Evolutionary conservation across 1,284 basidiomycete genomes (phyloP).

Genomic region (Gymnopus androsaceus): DNA sequence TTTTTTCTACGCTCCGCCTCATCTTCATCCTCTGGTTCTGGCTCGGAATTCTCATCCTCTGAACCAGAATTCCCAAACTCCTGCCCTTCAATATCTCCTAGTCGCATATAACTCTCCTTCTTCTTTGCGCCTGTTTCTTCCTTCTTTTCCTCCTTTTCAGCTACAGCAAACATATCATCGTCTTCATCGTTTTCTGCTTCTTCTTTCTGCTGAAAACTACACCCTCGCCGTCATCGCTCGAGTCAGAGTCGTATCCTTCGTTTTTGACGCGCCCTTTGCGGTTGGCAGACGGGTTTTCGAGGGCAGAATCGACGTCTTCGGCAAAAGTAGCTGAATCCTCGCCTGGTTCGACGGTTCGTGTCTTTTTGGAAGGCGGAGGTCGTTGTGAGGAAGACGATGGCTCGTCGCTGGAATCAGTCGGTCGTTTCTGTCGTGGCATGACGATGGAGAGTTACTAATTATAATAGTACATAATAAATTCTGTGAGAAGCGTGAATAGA

Average conservation of each 20-base stretch:
- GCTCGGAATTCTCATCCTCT: constrained; percentile 47
- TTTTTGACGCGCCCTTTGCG: constrained; percentile 74
- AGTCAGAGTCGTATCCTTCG: constrained; percentile 93
- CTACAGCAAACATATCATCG: constrained; percentile 88
- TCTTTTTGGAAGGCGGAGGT: constrained; percentile 59
- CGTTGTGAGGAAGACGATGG: constrained; percentile 32
- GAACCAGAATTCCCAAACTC: constrained; percentile 70
- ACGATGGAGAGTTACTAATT: neutral
- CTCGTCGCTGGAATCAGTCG: constrained; percentile 47
- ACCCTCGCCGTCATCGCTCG: constrained; percentile 89
- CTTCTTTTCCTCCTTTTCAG: constrained; percentile 55
- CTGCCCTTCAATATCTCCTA: constrained; percentile 96
- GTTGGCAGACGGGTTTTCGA: constrained; percentile 60
- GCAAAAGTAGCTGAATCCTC: constrained; percentile 76
- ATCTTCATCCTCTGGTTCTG: constrained; percentile 77
- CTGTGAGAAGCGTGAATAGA: neutral
- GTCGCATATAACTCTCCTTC: constrained; percentile 75
- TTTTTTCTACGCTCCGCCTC: constrained; percentile 73
- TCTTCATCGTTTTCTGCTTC: constrained; percentile 62
- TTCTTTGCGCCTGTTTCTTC: constrained; percentile 48
- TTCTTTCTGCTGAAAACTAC: constrained; percentile 79
- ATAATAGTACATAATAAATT: neutral
- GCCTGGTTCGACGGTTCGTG: constrained; percentile 76
- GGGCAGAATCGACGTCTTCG: constrained; percentile 70
- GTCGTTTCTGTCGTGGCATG: constrained; percentile 63